Conservation (phyloP, 192 early-diverging fungal species). For the Ambispora gerdemannii region DNA sequence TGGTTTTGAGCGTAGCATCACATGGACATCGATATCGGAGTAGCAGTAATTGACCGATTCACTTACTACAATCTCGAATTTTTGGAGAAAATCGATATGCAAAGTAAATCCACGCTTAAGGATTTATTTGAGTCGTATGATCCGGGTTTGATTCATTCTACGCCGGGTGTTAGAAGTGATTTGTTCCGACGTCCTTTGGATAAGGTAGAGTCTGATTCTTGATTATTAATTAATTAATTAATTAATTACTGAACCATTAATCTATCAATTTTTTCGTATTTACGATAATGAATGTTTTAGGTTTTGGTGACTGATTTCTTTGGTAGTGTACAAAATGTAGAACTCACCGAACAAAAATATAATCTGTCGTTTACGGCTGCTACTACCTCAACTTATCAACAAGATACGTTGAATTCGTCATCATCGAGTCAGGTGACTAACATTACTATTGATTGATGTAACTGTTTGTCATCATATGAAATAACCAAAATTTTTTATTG, state of each 20-base stretch:
- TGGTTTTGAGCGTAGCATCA: constrained; percentile 58
- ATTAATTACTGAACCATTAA: not conserved
- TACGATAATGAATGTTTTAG: constrained; percentile 32
- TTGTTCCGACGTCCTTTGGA: constrained; percentile 74
- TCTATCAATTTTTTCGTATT: not conserved
- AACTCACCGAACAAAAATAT: constrained; percentile 64
- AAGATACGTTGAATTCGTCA: not conserved
- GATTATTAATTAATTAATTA: too few relatives aligned
- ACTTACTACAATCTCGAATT: constrained; percentile 95
- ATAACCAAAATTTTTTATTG: not conserved
- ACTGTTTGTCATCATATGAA: not conserved
- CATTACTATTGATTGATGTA: not conserved
- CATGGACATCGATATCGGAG: constrained; percentile 88
- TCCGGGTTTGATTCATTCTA: constrained; percentile 67
- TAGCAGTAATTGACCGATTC: constrained; percentile 96
- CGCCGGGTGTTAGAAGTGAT: constrained; percentile 82
- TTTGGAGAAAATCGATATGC: constrained; percentile 80
- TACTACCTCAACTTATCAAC: not conserved
- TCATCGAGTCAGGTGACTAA: not conserved
- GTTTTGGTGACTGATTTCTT: constrained; percentile 93
- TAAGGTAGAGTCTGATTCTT: constrained; percentile 54
- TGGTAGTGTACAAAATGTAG: constrained; percentile 88
- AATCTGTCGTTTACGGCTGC: constrained; percentile 16
- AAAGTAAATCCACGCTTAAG: constrained; percentile 68
- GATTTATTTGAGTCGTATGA: constrained; percentile 86